Evolutionary conservation across 306 rosid genomes (phyloP).

Genomic region (Trichosanthes cucumerina): DNA sequence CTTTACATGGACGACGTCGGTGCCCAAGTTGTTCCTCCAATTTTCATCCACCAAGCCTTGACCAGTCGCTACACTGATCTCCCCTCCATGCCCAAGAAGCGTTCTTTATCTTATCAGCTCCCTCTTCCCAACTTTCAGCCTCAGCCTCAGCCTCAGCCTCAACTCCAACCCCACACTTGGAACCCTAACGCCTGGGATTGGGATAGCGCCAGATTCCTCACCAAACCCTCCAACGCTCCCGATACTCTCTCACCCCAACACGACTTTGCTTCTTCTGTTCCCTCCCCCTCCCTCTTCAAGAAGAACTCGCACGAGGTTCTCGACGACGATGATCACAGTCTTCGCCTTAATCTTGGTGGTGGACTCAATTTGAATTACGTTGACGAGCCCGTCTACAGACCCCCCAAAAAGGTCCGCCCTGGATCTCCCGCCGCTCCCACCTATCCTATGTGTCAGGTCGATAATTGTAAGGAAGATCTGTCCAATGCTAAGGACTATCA

Average conservation of each 20-base stretch:
- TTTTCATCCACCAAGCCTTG: slow-evolving; percentile 31
- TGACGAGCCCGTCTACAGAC: slow-evolving; percentile 22
- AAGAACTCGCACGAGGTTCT: background rate
- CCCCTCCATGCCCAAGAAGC: slow-evolving; percentile 40
- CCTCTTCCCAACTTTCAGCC: slow-evolving; percentile 19
- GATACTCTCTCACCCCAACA: slow-evolving; percentile 15
- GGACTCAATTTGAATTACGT: slow-evolving; percentile 15
- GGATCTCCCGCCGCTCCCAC: slow-evolving; percentile 51
- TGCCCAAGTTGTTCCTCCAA: slow-evolving; percentile 41
- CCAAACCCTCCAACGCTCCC: slow-evolving; percentile 22
- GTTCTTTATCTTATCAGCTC: slow-evolving; percentile 43
- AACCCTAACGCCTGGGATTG: slow-evolving; percentile 63
- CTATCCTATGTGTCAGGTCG: slow-evolving; percentile 85
- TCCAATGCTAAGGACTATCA: slow-evolving; percentile 78
- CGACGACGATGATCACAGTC: slow-evolving; percentile 20
- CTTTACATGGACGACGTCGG: slow-evolving; percentile 56
- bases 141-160: background rate
- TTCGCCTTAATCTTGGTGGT: slow-evolving; percentile 54
- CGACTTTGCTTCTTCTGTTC: background rate
- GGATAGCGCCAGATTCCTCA: slow-evolving; percentile 51
- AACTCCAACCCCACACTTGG: slow-evolving; percentile 35
- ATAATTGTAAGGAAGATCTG: slow-evolving; percentile 72
- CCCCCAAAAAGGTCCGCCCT: slow-evolving; percentile 52
- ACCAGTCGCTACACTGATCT: slow-evolving; percentile 25
- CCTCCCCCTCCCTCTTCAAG: background rate